Evolutionary conservation across 192 early-diverging fungal species (phyloP), one percentile per base, ranked within the genome.

Genomic region (Gamsiella multidivaricata): DNA sequence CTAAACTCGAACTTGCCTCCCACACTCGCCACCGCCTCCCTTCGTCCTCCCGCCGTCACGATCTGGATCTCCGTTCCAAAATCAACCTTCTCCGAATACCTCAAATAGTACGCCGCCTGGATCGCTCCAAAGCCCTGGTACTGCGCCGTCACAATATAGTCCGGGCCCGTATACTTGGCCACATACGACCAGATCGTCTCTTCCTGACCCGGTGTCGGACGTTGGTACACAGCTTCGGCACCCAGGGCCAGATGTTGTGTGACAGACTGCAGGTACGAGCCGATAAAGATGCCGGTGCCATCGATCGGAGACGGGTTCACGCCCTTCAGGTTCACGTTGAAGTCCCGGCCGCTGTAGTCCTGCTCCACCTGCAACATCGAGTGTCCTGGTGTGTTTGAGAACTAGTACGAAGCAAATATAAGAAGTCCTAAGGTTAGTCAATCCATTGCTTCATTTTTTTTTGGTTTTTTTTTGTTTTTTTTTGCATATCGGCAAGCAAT

Each of bases 1-100:
- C 95, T 88, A 71, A 98, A 98, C 68, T 98, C 97, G 51, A 96
- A 94, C 88, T 99, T 99, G 82, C 94, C 97, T 57, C 95, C 96
- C 22, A 96, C 91, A 29, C 93, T 92, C 60, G 93, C 94, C 58
- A 96, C 88, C 55, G 94, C 98, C 60, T 98, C 96, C 49, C 96
- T 87, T 51, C 94, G 87, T 10, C 91, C 92, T 54, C 82, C 87
- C 33, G 81, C 81, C 22, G 70, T 83, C 67, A 97, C 79, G 63
- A 95, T 70, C 80, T 98, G 94, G 37, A 96, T 83, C 87, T 99
- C 97, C 18, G 94, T 89, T 49, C 89, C 95, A 39, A 97, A 92
- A 79, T 98, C 96, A 57, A 96, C 91, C 82, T 96, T 94, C 58
- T 96, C 94, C 69, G 93, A 96, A 60, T 98, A 85, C 50, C 91